phyloP scores from a whole-genome alignment of 768 basidiomycete genomes.

The Lentinula detonsa region DNA sequence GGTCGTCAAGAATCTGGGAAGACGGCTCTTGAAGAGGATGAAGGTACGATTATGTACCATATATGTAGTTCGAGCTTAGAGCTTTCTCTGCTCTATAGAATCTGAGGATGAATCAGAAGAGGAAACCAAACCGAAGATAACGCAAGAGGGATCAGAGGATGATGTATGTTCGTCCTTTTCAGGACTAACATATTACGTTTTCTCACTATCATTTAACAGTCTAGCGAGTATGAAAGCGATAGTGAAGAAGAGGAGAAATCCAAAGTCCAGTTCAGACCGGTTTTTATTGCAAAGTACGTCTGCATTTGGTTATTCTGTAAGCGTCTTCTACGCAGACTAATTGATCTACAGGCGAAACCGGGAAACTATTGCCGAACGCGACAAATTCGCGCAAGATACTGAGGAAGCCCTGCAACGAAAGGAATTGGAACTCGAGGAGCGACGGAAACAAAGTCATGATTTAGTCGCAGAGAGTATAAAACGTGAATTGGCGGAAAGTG shows the following conservation, averaged over 20 bases:
- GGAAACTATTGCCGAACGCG: constrained; percentile 64
- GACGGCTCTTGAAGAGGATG: constrained; percentile 52
- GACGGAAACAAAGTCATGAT: constrained; percentile 84
- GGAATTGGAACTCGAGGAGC: constrained; percentile 73
- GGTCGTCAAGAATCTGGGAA: constrained; percentile 75
- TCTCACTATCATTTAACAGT: constrained; percentile 35
- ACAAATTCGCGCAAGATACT: constrained; percentile 60
- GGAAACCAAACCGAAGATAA: constrained; percentile 35
- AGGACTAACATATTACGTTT: not conserved
- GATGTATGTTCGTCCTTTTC: constrained; percentile 32
- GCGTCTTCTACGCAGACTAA: not conserved
- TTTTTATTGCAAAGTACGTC: constrained; percentile 86
- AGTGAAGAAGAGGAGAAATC: constrained; percentile 72
- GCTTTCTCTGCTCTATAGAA: constrained; percentile 15
- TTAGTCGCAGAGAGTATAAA: constrained; percentile 92
- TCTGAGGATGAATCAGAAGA: constrained; percentile 41
- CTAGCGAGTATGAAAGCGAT: constrained; percentile 82
- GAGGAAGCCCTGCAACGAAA: constrained; percentile 70
- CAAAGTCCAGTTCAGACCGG: constrained; percentile 80
- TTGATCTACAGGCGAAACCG: constrained; percentile 56
- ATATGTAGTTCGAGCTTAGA: constrained; percentile 7
- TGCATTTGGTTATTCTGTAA: not conserved
- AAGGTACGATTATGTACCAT: constrained; percentile 20
- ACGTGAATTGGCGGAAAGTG: constrained; percentile 89
- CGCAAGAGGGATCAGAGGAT: constrained; percentile 25